A percentile compares a stretch with the other conserved stretches of the same genome.
Conservation (phyloP, 208 protist species). For the Leishmania lainsoni region DNA sequence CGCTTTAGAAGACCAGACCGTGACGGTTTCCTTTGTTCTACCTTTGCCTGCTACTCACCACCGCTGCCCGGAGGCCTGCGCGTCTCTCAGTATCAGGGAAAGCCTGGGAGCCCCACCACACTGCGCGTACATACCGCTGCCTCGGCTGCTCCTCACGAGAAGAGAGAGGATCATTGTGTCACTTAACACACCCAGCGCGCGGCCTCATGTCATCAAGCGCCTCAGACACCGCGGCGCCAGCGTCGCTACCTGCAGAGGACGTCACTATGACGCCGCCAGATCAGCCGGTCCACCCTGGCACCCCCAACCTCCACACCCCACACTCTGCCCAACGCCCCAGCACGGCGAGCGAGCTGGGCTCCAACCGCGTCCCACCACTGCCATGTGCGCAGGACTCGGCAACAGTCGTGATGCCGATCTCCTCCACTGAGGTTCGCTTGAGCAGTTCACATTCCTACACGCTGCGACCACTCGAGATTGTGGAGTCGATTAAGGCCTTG, state of each 20-base stretch:
- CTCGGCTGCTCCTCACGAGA: background rate
- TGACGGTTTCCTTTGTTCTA: background rate
- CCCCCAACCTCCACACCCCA: background rate
- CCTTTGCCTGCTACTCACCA: background rate
- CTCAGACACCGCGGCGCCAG: background rate
- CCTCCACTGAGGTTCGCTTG: conserved; percentile 1
- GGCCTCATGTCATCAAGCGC: conserved; percentile 2
- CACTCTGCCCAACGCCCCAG: background rate
- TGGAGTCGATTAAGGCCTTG: conserved; percentile 65
- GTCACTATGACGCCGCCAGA: background rate
- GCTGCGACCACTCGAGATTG: conserved; percentile 49
- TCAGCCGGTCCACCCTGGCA: background rate
- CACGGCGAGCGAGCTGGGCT: background rate
- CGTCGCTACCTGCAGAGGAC: background rate
- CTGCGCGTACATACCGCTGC: background rate
- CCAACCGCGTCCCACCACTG: background rate
- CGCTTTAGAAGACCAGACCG: background rate
- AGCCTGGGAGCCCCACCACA: background rate
- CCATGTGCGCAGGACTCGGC: conserved; percentile 9
- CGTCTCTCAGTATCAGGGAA: background rate
- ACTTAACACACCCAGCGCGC: background rate
- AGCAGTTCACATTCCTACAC: conserved; percentile 19
- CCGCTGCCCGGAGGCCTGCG: background rate
- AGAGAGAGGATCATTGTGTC: background rate
- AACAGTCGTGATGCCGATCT: background rate